Conservation (phyloP, 2,329 filamentous ascomycete genomes). For the Coniella vitis region DNA sequence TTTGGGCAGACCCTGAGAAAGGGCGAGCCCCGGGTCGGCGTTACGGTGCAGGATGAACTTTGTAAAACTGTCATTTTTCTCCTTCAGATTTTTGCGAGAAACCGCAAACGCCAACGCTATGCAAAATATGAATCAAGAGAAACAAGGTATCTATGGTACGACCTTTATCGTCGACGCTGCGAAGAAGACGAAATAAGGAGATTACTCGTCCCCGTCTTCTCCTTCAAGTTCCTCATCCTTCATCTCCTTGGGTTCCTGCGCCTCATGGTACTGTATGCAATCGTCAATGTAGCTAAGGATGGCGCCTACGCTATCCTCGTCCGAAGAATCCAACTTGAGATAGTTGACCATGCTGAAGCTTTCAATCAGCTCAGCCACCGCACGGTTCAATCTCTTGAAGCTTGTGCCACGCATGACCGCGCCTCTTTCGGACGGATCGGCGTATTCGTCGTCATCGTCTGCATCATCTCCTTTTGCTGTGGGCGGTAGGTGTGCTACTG, state of each 20-base stretch:
- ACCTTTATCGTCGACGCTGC: neutral
- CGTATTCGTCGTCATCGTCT: conserved; percentile 44
- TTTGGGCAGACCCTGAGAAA: neutral
- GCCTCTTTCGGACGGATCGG: conserved; percentile 58
- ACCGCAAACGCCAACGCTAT: neutral
- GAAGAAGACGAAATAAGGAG: conserved; percentile 12
- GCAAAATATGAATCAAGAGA: conserved; percentile 14
- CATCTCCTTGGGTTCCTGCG: conserved; percentile 83
- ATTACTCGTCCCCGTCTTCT: conserved; percentile 15
- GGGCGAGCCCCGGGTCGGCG: neutral
- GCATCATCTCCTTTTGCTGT: conserved; percentile 43
- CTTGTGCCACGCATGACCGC: conserved; percentile 73
- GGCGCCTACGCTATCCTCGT: conserved; percentile 79
- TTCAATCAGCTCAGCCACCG: conserved; percentile 86
- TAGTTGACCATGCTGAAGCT: conserved; percentile 98
- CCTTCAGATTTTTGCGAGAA: neutral
- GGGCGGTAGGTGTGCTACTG: conserved; percentile 25
- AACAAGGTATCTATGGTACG: neutral
- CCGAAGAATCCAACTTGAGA: conserved; percentile 75
- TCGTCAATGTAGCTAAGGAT: conserved; percentile 74
- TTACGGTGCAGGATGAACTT: neutral
- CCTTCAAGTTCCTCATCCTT: conserved; percentile 54
- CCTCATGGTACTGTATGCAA: conserved; percentile 87
- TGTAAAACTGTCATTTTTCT: neutral
- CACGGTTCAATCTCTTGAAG: conserved; percentile 77